Base-by-base conservation (phyloP, 768 basidiomycete species). In the Candolleomyces eurysporus region DNA sequence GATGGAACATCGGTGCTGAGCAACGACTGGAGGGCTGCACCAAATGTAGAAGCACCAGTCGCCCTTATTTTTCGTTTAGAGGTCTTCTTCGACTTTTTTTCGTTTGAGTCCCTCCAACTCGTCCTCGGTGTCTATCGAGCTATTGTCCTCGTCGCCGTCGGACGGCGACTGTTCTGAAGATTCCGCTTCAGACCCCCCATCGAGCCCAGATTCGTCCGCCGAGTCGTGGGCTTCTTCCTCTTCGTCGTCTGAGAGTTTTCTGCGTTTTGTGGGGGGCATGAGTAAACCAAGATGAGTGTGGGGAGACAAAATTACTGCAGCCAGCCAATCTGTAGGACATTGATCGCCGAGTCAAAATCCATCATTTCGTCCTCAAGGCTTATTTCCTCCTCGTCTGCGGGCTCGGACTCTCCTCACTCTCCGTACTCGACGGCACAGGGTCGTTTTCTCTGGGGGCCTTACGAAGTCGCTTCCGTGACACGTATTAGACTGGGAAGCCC, bases 51-150 rank as follows among this genome's bases (percentile, higher is more conserved):
- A 17, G 88, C 80, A 60, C 84, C 85, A 6, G 91, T 91, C 22
- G 92, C 92, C 60, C 92, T 80, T 36, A 89, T 82, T 80, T 93
- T 94, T 66, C 92, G 84, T 73, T 94, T 94, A 57, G 84, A 74
- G 0, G 92, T 94, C 72, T 92, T 88, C 60, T 82, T 86, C 16
- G 92, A 93, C 72, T 92, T 93, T 68, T 68, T 75, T 70, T 48
- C 71, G 74, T 66, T 84, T 82, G 56, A 82, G 70, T 3, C 74
- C 75, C 16, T 79, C 79, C 53, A 91, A 84, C 68, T 91, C 88
- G 65, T 89, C 87, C 9, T 84, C 86, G 19, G 85, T 87, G 66
- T 87, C 81, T 48, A 55, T 50, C 36, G 48, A 49, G 21, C 16
- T 32, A 16, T 55, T 36, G 7, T 31, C 36, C 32, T 14, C 13